Evolutionary conservation across 495 filamentous ascomycete genomes (phyloP).

Genomic region (Xylaria cubensis): DNA sequence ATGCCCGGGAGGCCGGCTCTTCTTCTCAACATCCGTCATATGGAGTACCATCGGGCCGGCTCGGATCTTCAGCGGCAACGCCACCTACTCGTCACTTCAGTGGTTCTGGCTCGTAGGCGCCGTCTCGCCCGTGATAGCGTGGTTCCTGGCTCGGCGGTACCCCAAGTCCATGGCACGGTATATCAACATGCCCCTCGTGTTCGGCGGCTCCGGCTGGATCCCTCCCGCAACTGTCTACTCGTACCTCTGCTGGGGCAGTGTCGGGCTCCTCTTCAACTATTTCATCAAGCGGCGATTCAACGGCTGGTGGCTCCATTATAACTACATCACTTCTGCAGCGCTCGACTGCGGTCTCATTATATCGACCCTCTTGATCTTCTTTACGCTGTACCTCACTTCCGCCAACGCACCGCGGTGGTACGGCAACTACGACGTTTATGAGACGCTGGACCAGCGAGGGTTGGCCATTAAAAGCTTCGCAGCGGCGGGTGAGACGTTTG

Average conservation of each 20-base stretch:
- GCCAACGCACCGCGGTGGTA: conserved; percentile 68
- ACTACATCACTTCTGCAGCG: conserved; percentile 73
- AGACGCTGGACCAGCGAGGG: conserved; percentile 46
- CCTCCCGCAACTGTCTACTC: conserved; percentile 71
- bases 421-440: conserved; percentile 60
- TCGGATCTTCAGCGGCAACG: conserved; percentile 64
- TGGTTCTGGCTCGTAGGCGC: conserved; percentile 75
- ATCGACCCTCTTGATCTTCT: conserved; percentile 73
- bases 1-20: conserved; percentile 69
- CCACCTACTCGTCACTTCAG: conserved; percentile 67
- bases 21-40: conserved; percentile 65
- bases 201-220: conserved; percentile 65
- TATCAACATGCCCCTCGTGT: conserved; percentile 70
- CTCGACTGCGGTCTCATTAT: conserved; percentile 72
- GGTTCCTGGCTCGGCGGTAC: conserved; percentile 66
- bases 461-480: conserved; percentile 45
- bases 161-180: conserved; percentile 62
- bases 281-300: conserved; percentile 65
- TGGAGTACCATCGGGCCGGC: conserved; percentile 61
- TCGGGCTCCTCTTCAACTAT: conserved; percentile 72
- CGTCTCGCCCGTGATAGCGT: conserved; percentile 64
- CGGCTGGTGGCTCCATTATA: conserved; percentile 81
- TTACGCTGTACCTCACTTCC: conserved; percentile 64
- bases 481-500: conserved; percentile 52
- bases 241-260: conserved; percentile 72